A percentile compares a stretch with the other conserved stretches of the same genome.
phyloP scores from a whole-genome alignment of 1,139 yeast species.

The Yamadazyma mexicana region DNA sequence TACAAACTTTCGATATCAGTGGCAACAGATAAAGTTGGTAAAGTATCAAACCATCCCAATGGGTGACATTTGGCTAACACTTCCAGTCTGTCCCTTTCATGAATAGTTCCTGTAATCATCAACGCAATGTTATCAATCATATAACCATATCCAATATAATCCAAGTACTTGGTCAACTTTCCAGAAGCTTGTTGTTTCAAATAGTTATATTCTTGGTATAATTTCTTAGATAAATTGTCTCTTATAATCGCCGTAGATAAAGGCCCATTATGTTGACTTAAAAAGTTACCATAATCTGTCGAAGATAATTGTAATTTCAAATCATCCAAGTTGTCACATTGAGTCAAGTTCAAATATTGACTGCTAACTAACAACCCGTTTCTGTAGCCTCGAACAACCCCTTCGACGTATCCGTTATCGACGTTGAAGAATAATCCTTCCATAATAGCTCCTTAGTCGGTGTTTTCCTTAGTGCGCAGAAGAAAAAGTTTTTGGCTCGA shows the following conservation, averaged over 20 bases:
- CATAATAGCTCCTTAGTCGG: slow-evolving; percentile 15
- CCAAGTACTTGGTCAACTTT: slow-evolving; percentile 77
- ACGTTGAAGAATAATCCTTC: slow-evolving; percentile 61
- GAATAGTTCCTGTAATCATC: slow-evolving; percentile 96
- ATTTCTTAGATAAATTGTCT: slow-evolving; percentile 69
- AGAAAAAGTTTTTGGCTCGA: too few species aligned
- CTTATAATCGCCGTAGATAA: slow-evolving; percentile 82
- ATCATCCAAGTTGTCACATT: slow-evolving; percentile 94
- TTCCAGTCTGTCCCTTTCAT: slow-evolving; percentile 87
- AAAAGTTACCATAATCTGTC: slow-evolving; percentile 91
- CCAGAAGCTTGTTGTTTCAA: slow-evolving; percentile 83
- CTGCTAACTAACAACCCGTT: slow-evolving; percentile 74
- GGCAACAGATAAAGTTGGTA: slow-evolving; percentile 92
- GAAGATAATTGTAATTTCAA: slow-evolving; percentile 90
- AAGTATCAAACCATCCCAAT: slow-evolving; percentile 96
- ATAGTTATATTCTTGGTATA: slow-evolving; percentile 83
- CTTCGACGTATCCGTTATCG: slow-evolving; percentile 90
- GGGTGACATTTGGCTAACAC: slow-evolving; percentile 91
- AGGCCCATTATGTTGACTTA: slow-evolving; percentile 79
- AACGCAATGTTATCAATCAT: slow-evolving; percentile 98
- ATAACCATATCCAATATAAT: slow-evolving; percentile 90
- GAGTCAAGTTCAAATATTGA: slow-evolving; percentile 90
- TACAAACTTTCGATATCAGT: slow-evolving; percentile 91
- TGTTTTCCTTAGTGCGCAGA: slow-evolving; percentile 6
- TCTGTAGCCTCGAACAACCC: slow-evolving; percentile 90